Base-by-base conservation (phyloP, 768 basidiomycete genomes). In the Filobasidium floriforme region DNA sequence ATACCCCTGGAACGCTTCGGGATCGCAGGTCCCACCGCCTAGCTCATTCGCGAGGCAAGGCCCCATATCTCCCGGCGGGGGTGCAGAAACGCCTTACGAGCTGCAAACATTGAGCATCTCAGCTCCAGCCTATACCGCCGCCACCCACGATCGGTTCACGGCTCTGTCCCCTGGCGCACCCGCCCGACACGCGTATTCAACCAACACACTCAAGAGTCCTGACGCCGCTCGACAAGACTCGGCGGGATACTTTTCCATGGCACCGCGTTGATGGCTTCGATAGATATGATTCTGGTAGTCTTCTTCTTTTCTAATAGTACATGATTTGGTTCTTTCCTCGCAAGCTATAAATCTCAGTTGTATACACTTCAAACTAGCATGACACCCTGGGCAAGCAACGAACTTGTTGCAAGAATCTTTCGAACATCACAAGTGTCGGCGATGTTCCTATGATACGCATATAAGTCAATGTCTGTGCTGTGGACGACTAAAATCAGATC, bases 71-170 rank as follows among this genome's bases (percentile, higher is more conserved):
- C 29, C 54, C 46, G 19, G 19, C 24, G 18, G 18, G 54, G 24
- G 15, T 15, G 7, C 54, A 19, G 24, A 24, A 57, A 49, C 46
- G 22, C 46, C 46, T 14, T 32, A 57, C 26, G 54, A 57, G 14
- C 24, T 57, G 7, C 19, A 57, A 28, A 4, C 15, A 57, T 15
- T 57, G 29, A 57, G 54, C 54, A 57, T 57, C 54, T 57, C 54
- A 5, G 54, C 54, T 28, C 54, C 54, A 5, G 22, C n/a, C 54
- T 57, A 57, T 24, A 49, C 18, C 22, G 54, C 26, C 12, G 22
- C 15, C 24, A 15, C 54, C 29, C 14, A 24, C 14, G 54, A 32
- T 57, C 54, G 54, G 22, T 57, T 57, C 26, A 22, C 46, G 15
- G 18, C 46, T 3, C 46, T 49, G 2, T 49, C 46, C 22, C 46